Evolutionary conservation across 345 rosid species (phyloP).

Genomic region (Eucalyptus regnans): DNA sequence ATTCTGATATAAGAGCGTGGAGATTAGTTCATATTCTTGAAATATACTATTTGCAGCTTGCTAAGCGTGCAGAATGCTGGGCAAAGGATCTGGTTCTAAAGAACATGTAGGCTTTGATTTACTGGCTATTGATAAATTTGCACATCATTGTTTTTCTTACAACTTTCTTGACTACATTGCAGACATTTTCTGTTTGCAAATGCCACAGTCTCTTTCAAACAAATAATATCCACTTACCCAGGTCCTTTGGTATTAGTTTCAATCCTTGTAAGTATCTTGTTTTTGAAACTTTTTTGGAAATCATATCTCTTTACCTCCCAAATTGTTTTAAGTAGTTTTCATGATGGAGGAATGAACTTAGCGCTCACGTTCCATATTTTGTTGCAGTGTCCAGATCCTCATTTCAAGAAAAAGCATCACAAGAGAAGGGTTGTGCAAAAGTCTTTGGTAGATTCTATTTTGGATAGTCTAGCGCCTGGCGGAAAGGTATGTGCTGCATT

Average conservation of each 20-base stretch:
- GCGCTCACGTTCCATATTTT: background rate
- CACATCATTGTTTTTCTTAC: background rate
- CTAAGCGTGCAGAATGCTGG: slow-evolving; percentile 75
- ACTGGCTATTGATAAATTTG: background rate
- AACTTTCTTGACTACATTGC: slow-evolving; percentile 9
- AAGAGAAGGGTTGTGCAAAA: slow-evolving; percentile 89
- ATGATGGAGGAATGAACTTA: background rate
- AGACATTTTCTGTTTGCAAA: slow-evolving; percentile 87
- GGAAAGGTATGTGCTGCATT: slow-evolving; percentile 51
- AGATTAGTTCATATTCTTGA: background rate
- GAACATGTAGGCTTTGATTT: slow-evolving; percentile 45
- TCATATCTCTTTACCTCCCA: background rate
- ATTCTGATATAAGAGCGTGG: background rate
- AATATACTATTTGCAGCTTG: slow-evolving; percentile 43
- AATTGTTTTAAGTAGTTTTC: background rate
- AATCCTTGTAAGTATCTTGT: slow-evolving; percentile 45
- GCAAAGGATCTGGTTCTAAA: slow-evolving; percentile 55
- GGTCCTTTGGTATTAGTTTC: slow-evolving; percentile 82
- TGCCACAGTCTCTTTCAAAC: slow-evolving; percentile 62
- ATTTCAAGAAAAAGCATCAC: slow-evolving; percentile 88
- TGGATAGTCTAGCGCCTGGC: slow-evolving; percentile 41
- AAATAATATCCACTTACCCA: slow-evolving; percentile 51
- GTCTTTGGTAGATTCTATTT: slow-evolving; percentile 55
- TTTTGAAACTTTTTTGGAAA: background rate
- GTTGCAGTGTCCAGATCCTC: slow-evolving; percentile 92